These are phyloP conservation scores for Penicillium egyptiacum DNA, from an alignment of 495 filamentous ascomycete genomes.

Conservation along the genomic window DNA sequence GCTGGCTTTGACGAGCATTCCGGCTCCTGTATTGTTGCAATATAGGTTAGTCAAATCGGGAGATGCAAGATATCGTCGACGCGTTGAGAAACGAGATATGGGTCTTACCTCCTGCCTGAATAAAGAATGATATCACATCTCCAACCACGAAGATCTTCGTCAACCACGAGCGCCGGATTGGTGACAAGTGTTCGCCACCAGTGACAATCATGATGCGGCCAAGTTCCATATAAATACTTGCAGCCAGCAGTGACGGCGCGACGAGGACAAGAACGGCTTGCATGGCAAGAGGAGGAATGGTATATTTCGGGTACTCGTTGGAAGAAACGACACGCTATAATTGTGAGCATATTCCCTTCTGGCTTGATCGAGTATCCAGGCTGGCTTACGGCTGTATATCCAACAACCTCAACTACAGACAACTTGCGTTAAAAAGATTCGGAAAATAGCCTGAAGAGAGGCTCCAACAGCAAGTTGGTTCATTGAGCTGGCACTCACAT, in stretches of 20 bases:
- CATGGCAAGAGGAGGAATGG: conserved; percentile 15
- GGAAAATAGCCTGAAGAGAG: neutral
- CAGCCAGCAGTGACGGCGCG: conserved; percentile 46
- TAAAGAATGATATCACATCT: conserved; percentile 21
- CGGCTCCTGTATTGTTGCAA: neutral
- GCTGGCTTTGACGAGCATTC: neutral
- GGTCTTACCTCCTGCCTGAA: conserved; percentile 6
- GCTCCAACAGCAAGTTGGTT: neutral
- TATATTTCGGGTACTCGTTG: neutral
- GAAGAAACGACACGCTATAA: neutral
- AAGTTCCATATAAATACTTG: conserved; percentile 55
- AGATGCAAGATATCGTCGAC: neutral
- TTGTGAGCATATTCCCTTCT: neutral
- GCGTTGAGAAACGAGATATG: neutral
- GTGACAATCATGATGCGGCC: conserved; percentile 43
- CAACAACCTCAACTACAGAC: conserved; percentile 47
- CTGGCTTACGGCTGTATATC: conserved; percentile 39
- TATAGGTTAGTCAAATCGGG: neutral
- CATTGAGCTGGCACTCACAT: conserved; percentile 39
- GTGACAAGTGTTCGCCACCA: conserved; percentile 29
- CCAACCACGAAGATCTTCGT: conserved; percentile 28
- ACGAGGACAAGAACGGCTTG: conserved; percentile 29
- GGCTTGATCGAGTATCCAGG: neutral
- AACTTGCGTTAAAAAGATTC: neutral
- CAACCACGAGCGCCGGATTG: conserved; percentile 4